Conservation (phyloP, 225 moss, liverwort and hornwort genomes). For the Marchantia polymorpha region DNA sequence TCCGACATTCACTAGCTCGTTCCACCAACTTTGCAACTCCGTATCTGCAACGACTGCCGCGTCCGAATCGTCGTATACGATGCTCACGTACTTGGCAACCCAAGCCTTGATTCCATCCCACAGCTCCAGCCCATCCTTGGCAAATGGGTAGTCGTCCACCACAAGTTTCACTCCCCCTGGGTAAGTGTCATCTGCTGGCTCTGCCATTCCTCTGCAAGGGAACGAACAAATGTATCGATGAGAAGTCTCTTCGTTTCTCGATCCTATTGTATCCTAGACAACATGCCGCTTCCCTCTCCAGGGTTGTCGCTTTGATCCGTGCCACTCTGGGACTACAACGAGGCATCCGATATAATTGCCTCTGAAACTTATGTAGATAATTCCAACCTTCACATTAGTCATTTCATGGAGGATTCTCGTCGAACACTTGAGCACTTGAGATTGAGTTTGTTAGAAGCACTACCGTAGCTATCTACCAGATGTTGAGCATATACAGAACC, state of each 20-base stretch:
- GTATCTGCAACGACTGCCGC: slow-evolving; percentile 24
- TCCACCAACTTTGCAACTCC: slow-evolving; percentile 43
- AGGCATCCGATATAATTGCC: too few species aligned
- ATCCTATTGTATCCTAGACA: too few species aligned
- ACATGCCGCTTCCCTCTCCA: too few species aligned
- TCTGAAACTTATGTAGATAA: too few species aligned
- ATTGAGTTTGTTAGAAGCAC: too few species aligned
- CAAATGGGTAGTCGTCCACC: slow-evolving; percentile 44
- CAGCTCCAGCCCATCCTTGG: slow-evolving; percentile 37
- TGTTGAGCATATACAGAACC: too few species aligned
- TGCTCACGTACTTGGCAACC: slow-evolving; percentile 19
- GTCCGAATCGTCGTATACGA: slow-evolving; percentile 35
- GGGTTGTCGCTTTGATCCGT: too few species aligned
- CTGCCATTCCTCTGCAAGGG: slow-evolving; percentile 35
- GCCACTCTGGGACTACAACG: too few species aligned
- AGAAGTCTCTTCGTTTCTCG: background rate
- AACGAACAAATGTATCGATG: background rate
- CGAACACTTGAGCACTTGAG: too few species aligned
- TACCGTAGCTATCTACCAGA: too few species aligned
- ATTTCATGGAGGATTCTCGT: too few species aligned
- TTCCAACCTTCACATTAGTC: too few species aligned
- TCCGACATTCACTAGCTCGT: slow-evolving; percentile 36
- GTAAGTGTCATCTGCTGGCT: slow-evolving; percentile 26
- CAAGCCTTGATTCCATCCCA: slow-evolving; percentile 35
- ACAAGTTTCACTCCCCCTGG: slow-evolving; percentile 38